Percentiles rank a stretch among this genome's conserved stretches.
phyloP scores from a whole-genome alignment of 371 early-diverging fungal species.

The Actinomucor elegans region DNA sequence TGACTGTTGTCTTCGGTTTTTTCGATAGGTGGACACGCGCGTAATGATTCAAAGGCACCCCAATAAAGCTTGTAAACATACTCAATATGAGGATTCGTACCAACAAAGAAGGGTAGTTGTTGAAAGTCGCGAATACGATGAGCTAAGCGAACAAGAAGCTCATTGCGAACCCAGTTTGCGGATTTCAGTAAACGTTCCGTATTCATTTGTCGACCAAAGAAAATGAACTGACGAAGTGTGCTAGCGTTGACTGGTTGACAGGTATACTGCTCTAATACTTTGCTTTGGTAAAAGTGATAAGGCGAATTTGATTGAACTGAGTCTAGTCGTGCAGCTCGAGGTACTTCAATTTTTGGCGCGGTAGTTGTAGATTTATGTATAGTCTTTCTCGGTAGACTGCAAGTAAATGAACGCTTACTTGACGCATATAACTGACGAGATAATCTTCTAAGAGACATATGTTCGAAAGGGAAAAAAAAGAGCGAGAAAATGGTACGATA shows the following conservation, averaged over 20 bases:
- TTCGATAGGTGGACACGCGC: constrained; percentile 64
- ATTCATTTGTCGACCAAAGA: constrained; percentile 91
- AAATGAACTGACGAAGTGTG: constrained; percentile 89
- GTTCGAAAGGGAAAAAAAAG: background rate
- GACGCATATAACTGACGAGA: background rate
- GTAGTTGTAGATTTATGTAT: constrained; percentile 1
- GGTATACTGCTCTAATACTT: constrained; percentile 84
- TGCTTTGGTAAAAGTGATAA: constrained; percentile 90
- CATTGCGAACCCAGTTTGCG: constrained; percentile 88
- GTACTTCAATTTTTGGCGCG: constrained; percentile 5
- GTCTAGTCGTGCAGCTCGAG: constrained; percentile 12
- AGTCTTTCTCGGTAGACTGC: background rate
- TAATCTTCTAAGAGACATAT: constrained; percentile 9
- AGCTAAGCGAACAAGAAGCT: constrained; percentile 89
- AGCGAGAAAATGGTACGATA: background rate
- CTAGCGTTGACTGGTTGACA: constrained; percentile 77
- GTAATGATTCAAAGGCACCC: constrained; percentile 82
- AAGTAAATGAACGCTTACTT: background rate
- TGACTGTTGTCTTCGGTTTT: constrained; percentile 71
- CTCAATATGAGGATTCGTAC: constrained; percentile 89
- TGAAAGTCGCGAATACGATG: constrained; percentile 90
- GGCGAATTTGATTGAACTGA: constrained; percentile 45
- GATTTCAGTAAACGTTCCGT: constrained; percentile 78
- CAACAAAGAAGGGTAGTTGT: constrained; percentile 89
- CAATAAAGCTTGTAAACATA: constrained; percentile 88